These are phyloP conservation scores for Sesbania bispinosa DNA, from an alignment of 306 rosid species.

Conservation along the genomic window DNA sequence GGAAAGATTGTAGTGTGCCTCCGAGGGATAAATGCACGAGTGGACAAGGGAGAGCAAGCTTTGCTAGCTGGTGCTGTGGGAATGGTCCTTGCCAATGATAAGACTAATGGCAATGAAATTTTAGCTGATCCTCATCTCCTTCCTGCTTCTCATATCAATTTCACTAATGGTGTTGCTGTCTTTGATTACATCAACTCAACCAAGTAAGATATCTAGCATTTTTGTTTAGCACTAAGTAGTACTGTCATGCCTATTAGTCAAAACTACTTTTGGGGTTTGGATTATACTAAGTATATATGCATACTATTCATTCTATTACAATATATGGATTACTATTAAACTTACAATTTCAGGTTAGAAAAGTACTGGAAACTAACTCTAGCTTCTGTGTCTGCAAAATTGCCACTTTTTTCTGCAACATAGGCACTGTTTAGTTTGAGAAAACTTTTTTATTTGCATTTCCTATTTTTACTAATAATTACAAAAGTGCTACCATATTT, in stretches of 20 bases:
- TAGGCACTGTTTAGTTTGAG: neutral
- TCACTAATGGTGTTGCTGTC: conserved; percentile 41
- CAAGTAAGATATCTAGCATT: conserved; percentile 46
- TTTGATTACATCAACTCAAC: conserved; percentile 59
- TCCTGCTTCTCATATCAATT: conserved; percentile 78
- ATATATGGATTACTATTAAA: neutral
- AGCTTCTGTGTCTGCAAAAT: neutral
- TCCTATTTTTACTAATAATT: neutral
- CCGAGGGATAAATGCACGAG: conserved; percentile 79
- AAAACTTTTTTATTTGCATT: neutral
- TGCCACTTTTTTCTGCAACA: neutral
- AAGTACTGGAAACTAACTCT: neutral
- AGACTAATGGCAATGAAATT: conserved; percentile 57
- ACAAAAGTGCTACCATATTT: no score
- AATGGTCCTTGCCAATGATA: conserved; percentile 78
- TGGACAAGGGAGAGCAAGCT: conserved; percentile 85
- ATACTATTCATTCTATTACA: neutral
- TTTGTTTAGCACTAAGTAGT: neutral
- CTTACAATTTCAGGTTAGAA: neutral
- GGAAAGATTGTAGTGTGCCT: conserved; percentile 83
- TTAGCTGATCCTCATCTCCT: conserved; percentile 90
- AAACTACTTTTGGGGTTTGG: neutral
- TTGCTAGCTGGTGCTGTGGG: conserved; percentile 77
- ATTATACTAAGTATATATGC: no score
- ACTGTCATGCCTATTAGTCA: neutral